These are phyloP conservation scores for Ophiostoma quercus DNA, from an alignment of 2,329 filamentous ascomycete species.

Conservation along the genomic window DNA sequence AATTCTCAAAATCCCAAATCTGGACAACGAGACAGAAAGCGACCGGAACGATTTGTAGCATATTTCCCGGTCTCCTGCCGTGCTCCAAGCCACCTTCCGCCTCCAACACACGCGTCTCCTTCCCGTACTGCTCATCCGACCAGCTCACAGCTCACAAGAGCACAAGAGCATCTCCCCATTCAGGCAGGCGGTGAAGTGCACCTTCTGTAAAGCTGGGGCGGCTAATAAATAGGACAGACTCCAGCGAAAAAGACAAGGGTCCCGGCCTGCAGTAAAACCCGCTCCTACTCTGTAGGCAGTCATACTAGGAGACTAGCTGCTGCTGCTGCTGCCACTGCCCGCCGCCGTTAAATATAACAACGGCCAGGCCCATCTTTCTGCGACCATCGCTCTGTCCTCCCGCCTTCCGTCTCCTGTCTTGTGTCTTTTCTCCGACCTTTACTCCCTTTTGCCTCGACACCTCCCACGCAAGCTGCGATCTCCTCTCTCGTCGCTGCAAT, in stretches of 20 bases:
- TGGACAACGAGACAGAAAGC: neutral
- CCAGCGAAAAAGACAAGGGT: constrained; percentile 7
- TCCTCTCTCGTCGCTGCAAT: constrained; percentile 32
- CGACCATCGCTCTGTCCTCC: constrained; percentile 3
- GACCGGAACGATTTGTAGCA: neutral
- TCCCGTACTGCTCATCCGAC: neutral
- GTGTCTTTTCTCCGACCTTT: neutral
- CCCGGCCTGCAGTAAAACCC: neutral
- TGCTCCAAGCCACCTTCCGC: neutral
- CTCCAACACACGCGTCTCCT: neutral
- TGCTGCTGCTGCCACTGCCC: neutral
- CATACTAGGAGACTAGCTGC: too few relatives aligned
- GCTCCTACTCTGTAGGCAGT: neutral
- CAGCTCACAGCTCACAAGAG: neutral
- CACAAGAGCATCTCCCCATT: constrained; percentile 11
- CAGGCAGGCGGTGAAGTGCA: constrained; percentile 20
- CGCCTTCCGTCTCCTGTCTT: constrained; percentile 15
- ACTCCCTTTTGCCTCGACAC: neutral
- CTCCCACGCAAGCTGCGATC: constrained; percentile 6
- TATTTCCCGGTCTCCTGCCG: neutral
- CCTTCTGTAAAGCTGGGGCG: constrained; percentile 3
- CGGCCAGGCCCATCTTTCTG: constrained; percentile 6
- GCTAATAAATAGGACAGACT: constrained; percentile 2
- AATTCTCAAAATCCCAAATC: neutral
- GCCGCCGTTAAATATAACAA: neutral